These are phyloP conservation scores for Trametes cinnabarina DNA, from an alignment of 768 basidiomycete genomes.

Conservation along the genomic window DNA sequence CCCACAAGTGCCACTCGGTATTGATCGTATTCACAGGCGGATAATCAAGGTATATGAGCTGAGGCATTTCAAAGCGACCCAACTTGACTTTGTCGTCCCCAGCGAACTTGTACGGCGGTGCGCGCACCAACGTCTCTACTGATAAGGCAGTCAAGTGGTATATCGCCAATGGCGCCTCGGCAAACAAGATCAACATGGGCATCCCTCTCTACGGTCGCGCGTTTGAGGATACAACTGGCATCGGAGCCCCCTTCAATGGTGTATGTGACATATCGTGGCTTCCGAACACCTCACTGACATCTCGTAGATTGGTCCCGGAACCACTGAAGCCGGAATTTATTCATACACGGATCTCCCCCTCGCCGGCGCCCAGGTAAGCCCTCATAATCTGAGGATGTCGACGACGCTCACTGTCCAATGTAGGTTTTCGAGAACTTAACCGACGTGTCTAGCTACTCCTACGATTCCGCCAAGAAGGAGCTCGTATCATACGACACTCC, in stretches of 20 bases:
- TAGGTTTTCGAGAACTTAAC: slow-evolving; percentile 58
- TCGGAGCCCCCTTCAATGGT: slow-evolving; percentile 68
- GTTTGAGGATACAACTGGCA: slow-evolving; percentile 66
- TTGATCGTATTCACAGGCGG: slow-evolving; percentile 32
- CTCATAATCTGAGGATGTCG: not conserved
- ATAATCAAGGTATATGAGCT: slow-evolving; percentile 36
- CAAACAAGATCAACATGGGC: slow-evolving; percentile 68
- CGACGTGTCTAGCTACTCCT: slow-evolving; percentile 74
- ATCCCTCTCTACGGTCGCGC: slow-evolving; percentile 81
- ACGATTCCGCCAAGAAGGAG: slow-evolving; percentile 60
- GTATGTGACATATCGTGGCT: slow-evolving; percentile 34
- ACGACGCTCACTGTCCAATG: not conserved
- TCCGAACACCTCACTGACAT: not conserved
- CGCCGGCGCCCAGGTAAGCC: slow-evolving; percentile 28
- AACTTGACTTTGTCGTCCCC: not conserved
- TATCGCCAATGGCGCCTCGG: slow-evolving; percentile 55
- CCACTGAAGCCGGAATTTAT: slow-evolving; percentile 68
- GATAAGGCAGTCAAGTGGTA: slow-evolving; percentile 67
- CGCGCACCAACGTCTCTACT: slow-evolving; percentile 63
- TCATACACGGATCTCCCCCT: slow-evolving; percentile 73
- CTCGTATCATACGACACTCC: slow-evolving; percentile 80
- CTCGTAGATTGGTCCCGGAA: slow-evolving; percentile 65
- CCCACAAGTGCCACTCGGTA: too few species aligned
- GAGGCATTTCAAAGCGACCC: too few species aligned
- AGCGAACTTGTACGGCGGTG: slow-evolving; percentile 69